Base-by-base conservation (phyloP, 1,284 basidiomycete genomes). In the Puccinia coronata region DNA sequence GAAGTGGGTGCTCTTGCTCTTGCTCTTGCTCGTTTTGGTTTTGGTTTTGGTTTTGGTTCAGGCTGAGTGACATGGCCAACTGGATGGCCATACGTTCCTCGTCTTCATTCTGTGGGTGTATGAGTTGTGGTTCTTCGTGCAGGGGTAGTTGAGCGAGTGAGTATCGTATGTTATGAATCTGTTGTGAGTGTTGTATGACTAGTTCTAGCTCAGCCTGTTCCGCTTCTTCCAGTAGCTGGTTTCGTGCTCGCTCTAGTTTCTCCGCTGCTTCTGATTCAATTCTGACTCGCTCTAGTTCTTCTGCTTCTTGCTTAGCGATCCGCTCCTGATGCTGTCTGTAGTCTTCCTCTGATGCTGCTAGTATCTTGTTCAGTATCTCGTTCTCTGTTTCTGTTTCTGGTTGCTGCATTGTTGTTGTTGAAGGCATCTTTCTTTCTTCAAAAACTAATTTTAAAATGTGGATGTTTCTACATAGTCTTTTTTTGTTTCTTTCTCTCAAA, bases 31-130 rank as follows among this genome's bases (percentile, higher is more conserved):
- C n/a, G n/a, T n/a, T n/a, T n/a, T n/a, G n/a, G n/a, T n/a, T n/a
- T n/a, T n/a, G n/a, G n/a, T n/a, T 2, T 63, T 25, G 11, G 59
- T 39, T 39, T 34, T 34, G 1, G 25, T 65, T 23, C 0, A 76
- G 41, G 34, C 74, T 76, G 57, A 76, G 57, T 18, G 74, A 57
- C 39, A 76, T 18, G 25, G 74, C 74, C 5, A 76, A 59, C 65
- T 76, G 41, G n/a, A 76, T 23, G n/a, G 53, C 36, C 23, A 59
- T 9, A 49, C 47, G 34, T 49, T 76, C 74, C 43, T 76, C 20
- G 12, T 76, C 11, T 16, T 69, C 41, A 31, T 69, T 69, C n/a
- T 49, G 41, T 4, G 67, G 43, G 67, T n/a, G n/a, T n/a, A n/a
- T n/a, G n/a, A n/a, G n/a, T n/a, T n/a, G n/a, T n/a, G n/a, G n/a